phyloP scores from a whole-genome alignment of 2,329 filamentous ascomycete species.

The Xylaria sp. region DNA sequence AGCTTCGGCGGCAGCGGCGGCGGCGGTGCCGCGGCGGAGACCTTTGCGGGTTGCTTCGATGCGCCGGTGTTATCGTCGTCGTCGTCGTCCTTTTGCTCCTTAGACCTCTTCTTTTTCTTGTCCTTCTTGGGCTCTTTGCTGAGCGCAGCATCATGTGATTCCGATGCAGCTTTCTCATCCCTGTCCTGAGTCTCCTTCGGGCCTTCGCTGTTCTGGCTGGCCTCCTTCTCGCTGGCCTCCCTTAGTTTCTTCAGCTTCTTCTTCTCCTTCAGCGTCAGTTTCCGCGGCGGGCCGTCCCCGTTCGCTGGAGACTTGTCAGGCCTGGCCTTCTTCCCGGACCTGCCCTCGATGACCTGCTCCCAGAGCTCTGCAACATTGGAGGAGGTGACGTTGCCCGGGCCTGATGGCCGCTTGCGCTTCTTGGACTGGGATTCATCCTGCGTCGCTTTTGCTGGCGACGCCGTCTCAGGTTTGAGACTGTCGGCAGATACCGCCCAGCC shows the following conservation, averaged over 20 bases:
- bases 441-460: slow-evolving; percentile 37
- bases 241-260: slow-evolving; percentile 34
- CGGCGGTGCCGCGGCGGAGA: slow-evolving; percentile 39
- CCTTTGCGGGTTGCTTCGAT: slow-evolving; percentile 22
- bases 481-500: slow-evolving; percentile 85
- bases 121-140: slow-evolving; percentile 33
- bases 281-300: slow-evolving; percentile 17
- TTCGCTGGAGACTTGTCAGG: slow-evolving; percentile 24
- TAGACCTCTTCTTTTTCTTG: slow-evolving; percentile 39
- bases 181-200: slow-evolving; percentile 5
- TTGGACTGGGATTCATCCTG: slow-evolving; percentile 40
- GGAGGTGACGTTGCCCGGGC: slow-evolving; percentile 57
- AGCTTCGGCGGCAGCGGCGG: slow-evolving; percentile 74
- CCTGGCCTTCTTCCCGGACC: slow-evolving; percentile 42
- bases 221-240: slow-evolving; percentile 23
- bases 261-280: slow-evolving; percentile 33
- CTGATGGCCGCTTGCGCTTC: slow-evolving; percentile 58
- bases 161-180: slow-evolving; percentile 12
- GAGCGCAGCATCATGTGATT: slow-evolving; percentile 6
- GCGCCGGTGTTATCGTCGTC: slow-evolving; percentile 12
- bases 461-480: slow-evolving; percentile 69
- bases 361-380: slow-evolving; percentile 79
- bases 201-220: slow-evolving; percentile 6
- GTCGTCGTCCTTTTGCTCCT: slow-evolving; percentile 28
- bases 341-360: slow-evolving; percentile 76